These are phyloP conservation scores for Kwoniella botswanensis DNA, from an alignment of 768 basidiomycete genomes.

Conservation along the genomic window DNA sequence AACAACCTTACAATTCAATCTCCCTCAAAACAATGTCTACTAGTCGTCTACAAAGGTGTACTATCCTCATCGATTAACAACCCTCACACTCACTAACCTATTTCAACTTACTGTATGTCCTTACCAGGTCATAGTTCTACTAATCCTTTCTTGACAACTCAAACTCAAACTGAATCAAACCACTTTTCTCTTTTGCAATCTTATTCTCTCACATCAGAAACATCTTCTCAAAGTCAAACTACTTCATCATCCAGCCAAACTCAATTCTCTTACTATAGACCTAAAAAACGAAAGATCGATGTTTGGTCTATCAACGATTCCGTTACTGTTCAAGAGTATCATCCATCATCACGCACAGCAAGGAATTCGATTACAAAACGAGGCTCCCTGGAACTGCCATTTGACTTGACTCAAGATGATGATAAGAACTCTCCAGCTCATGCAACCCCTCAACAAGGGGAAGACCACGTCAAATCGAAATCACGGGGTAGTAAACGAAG, in stretches of 20 bases:
- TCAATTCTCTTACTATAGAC: not conserved
- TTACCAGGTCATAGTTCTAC: not conserved
- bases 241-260: not conserved
- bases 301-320: not conserved
- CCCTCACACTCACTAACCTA: not conserved
- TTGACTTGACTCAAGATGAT: slow-evolving; percentile 1
- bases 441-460: not conserved
- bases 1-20: not conserved
- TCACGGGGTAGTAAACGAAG: not conserved
- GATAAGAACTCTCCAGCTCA: not conserved
- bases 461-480: too few species aligned
- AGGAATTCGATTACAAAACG: too few species aligned
- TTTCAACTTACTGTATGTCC: not conserved
- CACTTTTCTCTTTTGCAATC: not conserved
- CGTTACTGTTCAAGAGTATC: not conserved
- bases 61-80: not conserved
- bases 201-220: not conserved
- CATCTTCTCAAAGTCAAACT: not conserved
- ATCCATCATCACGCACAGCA: too few species aligned
- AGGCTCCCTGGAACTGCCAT: not conserved
- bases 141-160: slow-evolving; percentile 13
- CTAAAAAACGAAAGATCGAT: not conserved
- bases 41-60: not conserved
- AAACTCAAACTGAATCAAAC: not conserved
- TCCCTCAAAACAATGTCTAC: not conserved